Percentiles rank a stretch among this genome's conserved stretches.
Evolutionary conservation across 2,329 filamentous ascomycete species (phyloP).

Genomic region (Beauveria australis): DNA sequence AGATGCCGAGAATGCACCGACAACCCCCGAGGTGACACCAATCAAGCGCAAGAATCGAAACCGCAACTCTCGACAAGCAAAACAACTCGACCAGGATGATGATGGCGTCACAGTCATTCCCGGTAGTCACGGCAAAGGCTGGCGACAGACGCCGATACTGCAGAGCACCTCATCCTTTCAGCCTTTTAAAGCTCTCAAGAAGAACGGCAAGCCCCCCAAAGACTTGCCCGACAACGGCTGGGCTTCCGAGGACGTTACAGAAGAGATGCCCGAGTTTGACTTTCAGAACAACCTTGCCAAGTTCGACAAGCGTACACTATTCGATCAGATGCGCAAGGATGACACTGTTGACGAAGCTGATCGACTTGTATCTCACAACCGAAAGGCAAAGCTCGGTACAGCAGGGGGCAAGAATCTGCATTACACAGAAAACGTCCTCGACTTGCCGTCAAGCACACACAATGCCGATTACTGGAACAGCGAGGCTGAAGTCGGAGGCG

Average conservation of each 20-base stretch:
- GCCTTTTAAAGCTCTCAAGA: conserved; percentile 54
- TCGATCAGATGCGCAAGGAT: conserved; percentile 83
- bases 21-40: conserved; percentile 17
- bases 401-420: conserved; percentile 84
- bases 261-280: conserved; percentile 91
- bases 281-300: conserved; percentile 85
- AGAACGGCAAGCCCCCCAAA: conserved; percentile 37
- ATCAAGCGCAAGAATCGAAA: conserved; percentile 25
- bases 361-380: conserved; percentile 85
- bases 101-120: conserved; percentile 20
- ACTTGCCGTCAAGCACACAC: conserved; percentile 40
- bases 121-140: conserved; percentile 40
- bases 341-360: conserved; percentile 84
- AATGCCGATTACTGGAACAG: conserved; percentile 61
- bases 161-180: conserved; percentile 55
- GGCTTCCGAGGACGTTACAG: conserved; percentile 93
- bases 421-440: conserved; percentile 84
- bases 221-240: conserved; percentile 63
- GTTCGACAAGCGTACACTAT: conserved; percentile 88
- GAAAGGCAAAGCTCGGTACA: conserved; percentile 58
- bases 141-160: conserved; percentile 52
- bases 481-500: conserved; percentile 56
- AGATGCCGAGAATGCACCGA: conserved; percentile 16
- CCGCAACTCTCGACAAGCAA: conserved; percentile 25
- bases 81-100: conserved; percentile 17